A percentile compares a stretch with the other conserved stretches of the same genome.
phyloP scores from a whole-genome alignment of 2,329 filamentous ascomycete species.

The Plectosphaerella sp. region DNA sequence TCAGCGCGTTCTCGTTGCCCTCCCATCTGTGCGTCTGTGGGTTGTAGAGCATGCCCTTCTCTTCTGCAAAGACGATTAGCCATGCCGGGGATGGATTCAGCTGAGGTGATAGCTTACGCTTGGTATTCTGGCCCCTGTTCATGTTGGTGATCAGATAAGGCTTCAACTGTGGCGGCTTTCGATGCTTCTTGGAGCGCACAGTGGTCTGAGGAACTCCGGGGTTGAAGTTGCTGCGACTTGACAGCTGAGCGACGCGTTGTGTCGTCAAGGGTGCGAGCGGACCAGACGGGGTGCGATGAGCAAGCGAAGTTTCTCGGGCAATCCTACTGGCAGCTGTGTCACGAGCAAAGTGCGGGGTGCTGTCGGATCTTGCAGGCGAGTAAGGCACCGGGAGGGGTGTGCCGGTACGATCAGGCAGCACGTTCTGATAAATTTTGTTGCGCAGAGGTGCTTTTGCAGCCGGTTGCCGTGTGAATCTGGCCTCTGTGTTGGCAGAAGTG shows the following conservation, averaged over 20 bases:
- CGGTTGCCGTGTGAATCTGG: slow-evolving; percentile 77
- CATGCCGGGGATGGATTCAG: neutral
- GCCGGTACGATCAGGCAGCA: slow-evolving; percentile 46
- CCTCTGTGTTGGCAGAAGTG: slow-evolving; percentile 78
- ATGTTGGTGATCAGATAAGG: slow-evolving; percentile 89
- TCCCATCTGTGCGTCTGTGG: slow-evolving; percentile 86
- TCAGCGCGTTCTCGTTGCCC: slow-evolving; percentile 85
- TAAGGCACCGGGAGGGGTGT: slow-evolving; percentile 52
- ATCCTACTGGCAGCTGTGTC: slow-evolving; percentile 63
- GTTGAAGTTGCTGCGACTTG: slow-evolving; percentile 43
- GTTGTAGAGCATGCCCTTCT: slow-evolving; percentile 97
- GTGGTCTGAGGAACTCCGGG: slow-evolving; percentile 37
- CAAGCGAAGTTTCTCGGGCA: slow-evolving; percentile 57
- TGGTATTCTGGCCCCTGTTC: slow-evolving; percentile 67
- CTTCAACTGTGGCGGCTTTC: slow-evolving; percentile 58
- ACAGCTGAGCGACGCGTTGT: slow-evolving; percentile 50
- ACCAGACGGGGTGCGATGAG: slow-evolving; percentile 54
- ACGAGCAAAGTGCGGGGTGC: slow-evolving; percentile 58
- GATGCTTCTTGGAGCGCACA: slow-evolving; percentile 51
- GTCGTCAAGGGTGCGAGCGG: slow-evolving; percentile 50
- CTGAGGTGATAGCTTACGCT: slow-evolving; percentile 55
- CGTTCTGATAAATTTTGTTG: slow-evolving; percentile 52
- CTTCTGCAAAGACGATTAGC: slow-evolving; percentile 47
- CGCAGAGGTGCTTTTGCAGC: slow-evolving; percentile 60
- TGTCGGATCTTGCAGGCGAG: slow-evolving; percentile 52